Evolutionary conservation across 192 early-diverging fungal genomes (phyloP), one percentile per base, ranked within the genome.

Genomic region (Linnemannia elongata): DNA sequence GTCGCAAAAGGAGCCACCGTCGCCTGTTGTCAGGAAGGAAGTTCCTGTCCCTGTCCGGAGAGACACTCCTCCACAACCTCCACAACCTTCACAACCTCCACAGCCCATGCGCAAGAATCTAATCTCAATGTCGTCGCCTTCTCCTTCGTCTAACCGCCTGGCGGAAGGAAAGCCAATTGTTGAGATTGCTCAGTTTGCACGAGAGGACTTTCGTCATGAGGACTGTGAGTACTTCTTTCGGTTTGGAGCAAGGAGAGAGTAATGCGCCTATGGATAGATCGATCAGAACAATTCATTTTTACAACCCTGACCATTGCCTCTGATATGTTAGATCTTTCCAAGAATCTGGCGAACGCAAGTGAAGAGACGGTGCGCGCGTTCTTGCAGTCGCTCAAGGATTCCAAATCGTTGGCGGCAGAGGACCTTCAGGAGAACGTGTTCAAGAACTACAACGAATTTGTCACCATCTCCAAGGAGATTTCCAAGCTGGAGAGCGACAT

Each of bases 401-500:
- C 96, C 1, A 91, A 93, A 76, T 93, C 94, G 18, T 80, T 91
- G 27, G 95, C 95, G 12, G 94, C 95, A 35, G 88, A 80, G 6
- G 94, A 96, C 75, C 85, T 97, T 24, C 95, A 97, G 69, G 89
- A 93, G n/a, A 96, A 96, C 81, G 96, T 97, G 15, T 96, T 94
- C 88, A 90, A 90, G 70, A 97, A 97, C 84, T 97, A 97, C 81
- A 92, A 88, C 57, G 95, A 97, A 77, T 97, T 97, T 84, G 95
- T 97, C 22, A 91, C 91, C 44, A 97, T 97, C 68, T 96, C 95
- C 44, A 96, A 97, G 72, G 96, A 97, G 75, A 96, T 97, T 52
- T 91, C 90, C 49, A 92, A 92, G 72, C 89, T 96, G 70, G 95
- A 96, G 88, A 91, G 93, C 54, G 96, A 97, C 82, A 94, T 97